These are phyloP conservation scores for Eimeria necatrix DNA, from an alignment of 169 alveolate species.

Conservation along the genomic window DNA sequence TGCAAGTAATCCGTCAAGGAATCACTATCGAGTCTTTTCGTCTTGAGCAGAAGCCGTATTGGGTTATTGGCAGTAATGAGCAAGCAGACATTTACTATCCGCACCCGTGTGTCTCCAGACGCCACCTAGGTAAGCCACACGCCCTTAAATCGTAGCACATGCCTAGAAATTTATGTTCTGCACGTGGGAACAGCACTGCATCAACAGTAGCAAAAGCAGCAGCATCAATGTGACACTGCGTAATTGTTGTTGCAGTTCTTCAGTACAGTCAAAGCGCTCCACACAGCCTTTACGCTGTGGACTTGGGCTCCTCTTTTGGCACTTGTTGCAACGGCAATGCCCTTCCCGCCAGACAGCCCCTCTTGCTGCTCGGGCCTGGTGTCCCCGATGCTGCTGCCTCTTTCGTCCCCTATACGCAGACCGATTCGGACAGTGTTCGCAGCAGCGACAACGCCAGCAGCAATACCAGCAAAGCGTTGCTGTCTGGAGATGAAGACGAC, in stretches of 20 bases:
- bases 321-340: slow-evolving; percentile 10
- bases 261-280: not conserved
- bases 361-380: slow-evolving; percentile 3
- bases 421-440: not conserved
- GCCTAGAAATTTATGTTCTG: not conserved
- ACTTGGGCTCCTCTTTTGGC: slow-evolving; percentile 25
- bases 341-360: not conserved
- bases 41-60: not conserved
- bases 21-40: not conserved
- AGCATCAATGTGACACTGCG: not conserved
- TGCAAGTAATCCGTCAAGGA: slow-evolving; percentile 11
- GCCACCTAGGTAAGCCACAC: not conserved
- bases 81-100: slow-evolving; percentile 1
- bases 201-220: not conserved
- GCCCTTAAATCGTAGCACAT: no score
- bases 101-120: slow-evolving; percentile 14
- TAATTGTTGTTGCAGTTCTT: not conserved
- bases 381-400: not conserved
- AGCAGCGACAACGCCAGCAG: not conserved
- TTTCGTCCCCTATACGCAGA: not conserved
- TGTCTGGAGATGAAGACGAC: not conserved
- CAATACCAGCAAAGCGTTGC: not conserved
- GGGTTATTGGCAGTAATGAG: slow-evolving; percentile 3
- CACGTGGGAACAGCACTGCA: slow-evolving; percentile 10
- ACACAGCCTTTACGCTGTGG: slow-evolving; percentile 4